Evolutionary conservation across 2,329 filamentous ascomycete species (phyloP).

Genomic region (Leptographium radiaticola): DNA sequence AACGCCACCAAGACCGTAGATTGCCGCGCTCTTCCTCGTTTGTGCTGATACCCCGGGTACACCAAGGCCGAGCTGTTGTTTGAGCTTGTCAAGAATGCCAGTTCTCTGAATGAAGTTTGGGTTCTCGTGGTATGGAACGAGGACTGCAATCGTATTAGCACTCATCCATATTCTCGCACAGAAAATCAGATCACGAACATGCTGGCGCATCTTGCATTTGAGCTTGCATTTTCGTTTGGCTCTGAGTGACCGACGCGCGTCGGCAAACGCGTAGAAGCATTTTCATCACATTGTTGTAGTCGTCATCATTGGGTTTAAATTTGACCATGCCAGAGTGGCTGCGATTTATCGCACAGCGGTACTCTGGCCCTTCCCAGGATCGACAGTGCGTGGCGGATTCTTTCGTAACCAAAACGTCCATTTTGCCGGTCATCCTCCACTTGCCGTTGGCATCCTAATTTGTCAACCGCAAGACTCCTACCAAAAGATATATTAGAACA

Average conservation of each 20-base stretch:
- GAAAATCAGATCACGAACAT: no score
- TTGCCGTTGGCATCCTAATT: not conserved
- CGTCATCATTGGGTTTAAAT: constrained; percentile 12
- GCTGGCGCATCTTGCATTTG: no score
- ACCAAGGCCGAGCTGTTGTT: not conserved
- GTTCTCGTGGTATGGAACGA: not conserved
- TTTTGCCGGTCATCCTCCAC: not conserved
- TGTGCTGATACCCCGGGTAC: not conserved
- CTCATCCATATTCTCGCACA: not conserved
- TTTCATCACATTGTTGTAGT: not conserved
- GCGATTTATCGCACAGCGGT: constrained; percentile 3
- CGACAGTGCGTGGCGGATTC: not conserved
- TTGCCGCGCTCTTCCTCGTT: not conserved
- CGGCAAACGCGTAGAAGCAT: not conserved
- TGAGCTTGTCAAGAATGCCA: not conserved
- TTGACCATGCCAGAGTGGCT: not conserved
- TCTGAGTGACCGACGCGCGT: not conserved
- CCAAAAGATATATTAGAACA: not conserved
- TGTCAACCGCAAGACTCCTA: no score
- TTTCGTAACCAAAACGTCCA: not conserved
- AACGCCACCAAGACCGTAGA: not conserved
- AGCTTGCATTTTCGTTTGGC: not conserved
- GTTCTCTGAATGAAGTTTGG: not conserved
- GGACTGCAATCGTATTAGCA: not conserved
- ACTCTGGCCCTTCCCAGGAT: not conserved